These are phyloP conservation scores for Pestalotiopsis sp. DNA, from an alignment of 2,329 filamentous ascomycete species.

Conservation along the genomic window DNA sequence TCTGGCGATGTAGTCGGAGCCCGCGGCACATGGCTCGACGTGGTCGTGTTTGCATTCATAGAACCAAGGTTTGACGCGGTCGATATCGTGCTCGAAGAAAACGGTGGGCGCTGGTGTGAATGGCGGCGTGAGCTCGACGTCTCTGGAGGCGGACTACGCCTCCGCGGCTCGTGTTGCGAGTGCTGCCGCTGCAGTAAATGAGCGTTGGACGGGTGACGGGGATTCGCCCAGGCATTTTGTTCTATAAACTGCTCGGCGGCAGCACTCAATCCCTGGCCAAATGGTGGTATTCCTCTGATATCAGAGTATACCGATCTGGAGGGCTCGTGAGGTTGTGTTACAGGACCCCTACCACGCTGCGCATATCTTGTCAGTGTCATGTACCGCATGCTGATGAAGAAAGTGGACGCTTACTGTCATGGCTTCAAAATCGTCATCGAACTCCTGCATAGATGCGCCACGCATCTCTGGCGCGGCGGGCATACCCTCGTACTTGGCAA, in stretches of 20 bases:
- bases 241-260: conserved; percentile 87
- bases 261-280: conserved; percentile 56
- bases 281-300: conserved; percentile 48
- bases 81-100: conserved; percentile 35
- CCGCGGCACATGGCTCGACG: conserved; percentile 26
- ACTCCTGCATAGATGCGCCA: conserved; percentile 70
- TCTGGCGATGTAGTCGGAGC: conserved; percentile 45
- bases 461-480: conserved; percentile 88
- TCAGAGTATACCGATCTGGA: conserved; percentile 45
- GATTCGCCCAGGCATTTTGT: conserved; percentile 90
- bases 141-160: conserved; percentile 27
- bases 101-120: conserved; percentile 38
- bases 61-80: conserved; percentile 16
- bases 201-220: conserved; percentile 72
- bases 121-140: conserved; percentile 39
- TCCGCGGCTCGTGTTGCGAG: conserved; percentile 34
- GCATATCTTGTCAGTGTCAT: not conserved
- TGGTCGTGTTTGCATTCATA: conserved; percentile 28
- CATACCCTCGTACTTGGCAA: conserved; percentile 95
- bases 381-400: not conserved
- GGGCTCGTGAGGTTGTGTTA: conserved; percentile 34
- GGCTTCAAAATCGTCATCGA: conserved; percentile 85
- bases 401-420: conserved; percentile 69
- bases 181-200: conserved; percentile 42
- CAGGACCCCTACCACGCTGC: conserved; percentile 34